Conservation (phyloP, 495 filamentous ascomycete species). For the Tuber brumale region DNA sequence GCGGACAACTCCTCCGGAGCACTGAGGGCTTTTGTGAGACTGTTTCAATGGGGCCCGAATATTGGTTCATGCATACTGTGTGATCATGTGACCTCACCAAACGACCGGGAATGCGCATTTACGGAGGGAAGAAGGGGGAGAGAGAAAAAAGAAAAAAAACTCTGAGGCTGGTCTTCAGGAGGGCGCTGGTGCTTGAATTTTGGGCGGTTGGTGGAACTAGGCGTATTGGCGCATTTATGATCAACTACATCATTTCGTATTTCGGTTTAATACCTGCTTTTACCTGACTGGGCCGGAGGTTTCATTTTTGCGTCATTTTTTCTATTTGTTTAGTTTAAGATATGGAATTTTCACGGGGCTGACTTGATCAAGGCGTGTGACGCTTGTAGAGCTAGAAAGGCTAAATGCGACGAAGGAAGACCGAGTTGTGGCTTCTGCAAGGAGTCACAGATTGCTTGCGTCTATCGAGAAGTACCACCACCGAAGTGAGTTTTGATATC, state of each 20-base stretch:
- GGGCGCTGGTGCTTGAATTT: not conserved
- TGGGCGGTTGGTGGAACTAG: slow-evolving; percentile 10
- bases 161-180: not conserved
- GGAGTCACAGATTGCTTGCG: slow-evolving; percentile 52
- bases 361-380: slow-evolving; percentile 50
- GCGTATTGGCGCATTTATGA: not conserved
- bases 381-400: slow-evolving; percentile 56
- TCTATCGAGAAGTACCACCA: slow-evolving; percentile 57
- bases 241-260: not conserved
- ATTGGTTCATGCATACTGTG: not conserved
- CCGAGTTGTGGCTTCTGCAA: slow-evolving; percentile 56
- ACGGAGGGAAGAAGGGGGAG: not conserved
- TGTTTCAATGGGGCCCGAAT: not conserved
- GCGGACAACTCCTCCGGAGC: not conserved
- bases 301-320: not conserved
- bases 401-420: slow-evolving; percentile 59
- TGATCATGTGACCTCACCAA: slow-evolving; percentile 3
- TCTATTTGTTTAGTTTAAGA: not conserved
- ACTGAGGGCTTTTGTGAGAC: not conserved
- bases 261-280: not conserved
- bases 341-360: not conserved
- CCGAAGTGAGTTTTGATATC: slow-evolving; percentile 48
- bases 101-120: not conserved
- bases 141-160: not conserved
- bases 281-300: not conserved